These are phyloP conservation scores for Dothideomycetes sp. DNA, from an alignment of 2,329 filamentous ascomycete genomes.

Conservation along the genomic window DNA sequence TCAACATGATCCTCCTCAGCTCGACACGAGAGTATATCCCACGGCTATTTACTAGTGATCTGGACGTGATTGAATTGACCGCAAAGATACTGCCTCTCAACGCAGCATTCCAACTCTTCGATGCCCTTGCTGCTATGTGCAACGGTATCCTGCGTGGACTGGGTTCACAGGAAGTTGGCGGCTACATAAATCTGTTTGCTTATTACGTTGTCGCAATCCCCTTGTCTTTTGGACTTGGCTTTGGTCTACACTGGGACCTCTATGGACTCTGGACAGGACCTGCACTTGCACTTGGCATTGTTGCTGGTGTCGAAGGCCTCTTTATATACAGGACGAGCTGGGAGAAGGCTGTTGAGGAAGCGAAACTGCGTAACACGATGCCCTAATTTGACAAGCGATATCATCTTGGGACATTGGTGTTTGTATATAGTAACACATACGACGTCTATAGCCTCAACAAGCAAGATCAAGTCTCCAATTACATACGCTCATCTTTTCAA, in stretches of 20 bases:
- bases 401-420: too few species aligned
- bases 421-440: too few species aligned
- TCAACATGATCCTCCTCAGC: constrained; percentile 48
- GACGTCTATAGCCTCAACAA: too few species aligned
- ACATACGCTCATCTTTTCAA: too few species aligned
- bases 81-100: constrained; percentile 65
- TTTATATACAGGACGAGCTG: constrained; percentile 46
- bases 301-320: constrained; percentile 45
- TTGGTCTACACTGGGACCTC: constrained; percentile 66
- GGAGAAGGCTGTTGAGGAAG: constrained; percentile 52
- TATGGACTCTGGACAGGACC: constrained; percentile 63
- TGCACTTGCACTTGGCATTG: constrained; percentile 55
- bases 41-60: constrained; percentile 59
- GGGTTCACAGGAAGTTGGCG: constrained; percentile 78
- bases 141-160: constrained; percentile 79
- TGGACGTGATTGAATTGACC: constrained; percentile 57
- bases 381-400: too few species aligned
- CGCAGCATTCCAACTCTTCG: constrained; percentile 82
- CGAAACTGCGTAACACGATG: constrained; percentile 45
- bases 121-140: constrained; percentile 66
- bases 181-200: constrained; percentile 73
- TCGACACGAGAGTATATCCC: constrained; percentile 61
- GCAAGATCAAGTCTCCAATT: too few species aligned
- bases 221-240: constrained; percentile 67
- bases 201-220: constrained; percentile 78